Percentiles rank a stretch among this genome's conserved stretches.
These are phyloP conservation scores for Ascochyta fabae DNA, from an alignment of 2,329 filamentous ascomycete genomes.

Conservation along the genomic window DNA sequence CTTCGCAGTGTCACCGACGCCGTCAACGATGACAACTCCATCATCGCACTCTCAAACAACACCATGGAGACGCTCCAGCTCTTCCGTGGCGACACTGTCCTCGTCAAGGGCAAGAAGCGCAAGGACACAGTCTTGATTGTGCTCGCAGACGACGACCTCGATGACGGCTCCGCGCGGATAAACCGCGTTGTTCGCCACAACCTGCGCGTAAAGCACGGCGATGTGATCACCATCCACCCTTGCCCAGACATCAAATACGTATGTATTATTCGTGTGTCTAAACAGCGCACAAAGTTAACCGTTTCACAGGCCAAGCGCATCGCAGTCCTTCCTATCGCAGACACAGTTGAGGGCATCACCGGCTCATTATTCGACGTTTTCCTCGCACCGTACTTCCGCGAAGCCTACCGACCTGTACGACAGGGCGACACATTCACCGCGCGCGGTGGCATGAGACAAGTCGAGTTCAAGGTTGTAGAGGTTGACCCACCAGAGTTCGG, in stretches of 20 bases:
- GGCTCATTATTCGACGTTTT: slow-evolving; percentile 98
- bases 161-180: slow-evolving; percentile 95
- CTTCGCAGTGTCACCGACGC: slow-evolving; percentile 87
- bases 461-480: slow-evolving; percentile 99
- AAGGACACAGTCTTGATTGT: slow-evolving; percentile 99
- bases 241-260: slow-evolving; percentile 99
- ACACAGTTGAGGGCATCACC: slow-evolving; percentile 96
- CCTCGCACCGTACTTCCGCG: slow-evolving; percentile 98
- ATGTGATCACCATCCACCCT: slow-evolving; percentile 95
- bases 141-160: slow-evolving; percentile 94
- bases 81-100: slow-evolving; percentile 97
- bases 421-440: slow-evolving; percentile 98
- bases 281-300: slow-evolving; percentile 24
- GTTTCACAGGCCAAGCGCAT: slow-evolving; percentile 87
- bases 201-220: slow-evolving; percentile 96
- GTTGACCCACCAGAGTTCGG: slow-evolving; percentile 98
- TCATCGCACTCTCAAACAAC: slow-evolving; percentile 96
- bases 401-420: slow-evolving; percentile 95
- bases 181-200: slow-evolving; percentile 99
- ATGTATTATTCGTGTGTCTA: slow-evolving; percentile 52
- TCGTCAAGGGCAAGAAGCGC: slow-evolving; percentile 99
- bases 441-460: slow-evolving; percentile 96
- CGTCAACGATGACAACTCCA: slow-evolving; percentile 99
- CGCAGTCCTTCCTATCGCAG: slow-evolving; percentile 95
- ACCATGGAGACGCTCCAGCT: slow-evolving; percentile 98